phyloP scores from a whole-genome alignment of 2,329 filamentous ascomycete species.

The Aspergillus sp. region DNA sequence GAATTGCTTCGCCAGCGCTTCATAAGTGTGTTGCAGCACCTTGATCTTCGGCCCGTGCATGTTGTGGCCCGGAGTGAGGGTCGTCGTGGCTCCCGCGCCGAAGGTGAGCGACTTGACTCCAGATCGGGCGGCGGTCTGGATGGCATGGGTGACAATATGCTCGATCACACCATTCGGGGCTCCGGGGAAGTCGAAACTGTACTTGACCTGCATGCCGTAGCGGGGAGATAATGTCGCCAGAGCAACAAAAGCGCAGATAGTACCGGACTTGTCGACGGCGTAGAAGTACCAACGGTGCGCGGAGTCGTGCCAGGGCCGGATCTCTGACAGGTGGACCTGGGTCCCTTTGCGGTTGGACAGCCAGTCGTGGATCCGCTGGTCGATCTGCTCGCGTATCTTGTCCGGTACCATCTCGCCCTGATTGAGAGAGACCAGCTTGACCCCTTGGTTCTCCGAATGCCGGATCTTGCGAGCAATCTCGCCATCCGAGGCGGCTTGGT shows the following conservation, averaged over 20 bases:
- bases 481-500: conserved; percentile 62
- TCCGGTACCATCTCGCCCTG: conserved; percentile 62
- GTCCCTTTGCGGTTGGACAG: conserved; percentile 73
- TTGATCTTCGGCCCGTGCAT: conserved; percentile 76
- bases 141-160: conserved; percentile 69
- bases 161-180: conserved; percentile 87
- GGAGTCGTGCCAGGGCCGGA: conserved; percentile 81
- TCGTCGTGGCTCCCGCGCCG: conserved; percentile 73
- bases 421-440: conserved; percentile 73
- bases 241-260: conserved; percentile 73
- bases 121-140: conserved; percentile 58
- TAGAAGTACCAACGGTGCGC: conserved; percentile 84
- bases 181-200: conserved; percentile 87
- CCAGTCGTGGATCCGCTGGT: conserved; percentile 76
- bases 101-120: conserved; percentile 75
- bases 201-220: conserved; percentile 92
- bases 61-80: conserved; percentile 76
- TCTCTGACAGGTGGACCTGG: conserved; percentile 87
- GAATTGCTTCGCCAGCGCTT: conserved; percentile 75
- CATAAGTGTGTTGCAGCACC: conserved; percentile 79
- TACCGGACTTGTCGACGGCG: conserved; percentile 68
- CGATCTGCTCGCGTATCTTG: conserved; percentile 66
- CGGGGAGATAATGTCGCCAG: conserved; percentile 75
- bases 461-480: conserved; percentile 73
- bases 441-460: conserved; percentile 75